These are phyloP conservation scores for Fusarium sublunatum DNA, from an alignment of 2,329 filamentous ascomycete species.

Conservation along the genomic window DNA sequence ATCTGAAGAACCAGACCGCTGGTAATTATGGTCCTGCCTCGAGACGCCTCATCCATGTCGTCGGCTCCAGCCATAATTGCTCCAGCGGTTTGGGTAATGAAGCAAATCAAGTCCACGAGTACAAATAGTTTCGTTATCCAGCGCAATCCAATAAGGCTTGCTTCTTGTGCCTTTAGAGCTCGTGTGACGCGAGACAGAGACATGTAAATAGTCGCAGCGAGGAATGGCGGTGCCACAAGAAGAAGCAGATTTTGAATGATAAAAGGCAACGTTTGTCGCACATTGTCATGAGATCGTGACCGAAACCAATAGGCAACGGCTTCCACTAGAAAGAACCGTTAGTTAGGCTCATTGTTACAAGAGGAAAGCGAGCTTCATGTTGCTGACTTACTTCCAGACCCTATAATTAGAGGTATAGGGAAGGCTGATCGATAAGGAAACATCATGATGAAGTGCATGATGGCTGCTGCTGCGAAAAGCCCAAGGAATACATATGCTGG, in stretches of 20 bases:
- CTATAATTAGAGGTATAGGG: constrained; percentile 61
- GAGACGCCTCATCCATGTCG: not conserved
- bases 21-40: constrained; percentile 3
- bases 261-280: constrained; percentile 49
- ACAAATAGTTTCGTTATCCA: constrained; percentile 16
- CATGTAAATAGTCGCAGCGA: constrained; percentile 58
- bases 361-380: not conserved
- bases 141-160: constrained; percentile 47
- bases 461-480: constrained; percentile 52
- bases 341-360: not conserved
- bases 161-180: constrained; percentile 49
- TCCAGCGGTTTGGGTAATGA: constrained; percentile 6
- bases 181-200: constrained; percentile 51
- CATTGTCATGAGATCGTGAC: constrained; percentile 54
- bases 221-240: constrained; percentile 54
- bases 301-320: constrained; percentile 60
- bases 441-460: constrained; percentile 55
- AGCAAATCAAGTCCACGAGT: constrained; percentile 5
- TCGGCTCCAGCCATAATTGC: constrained; percentile 16
- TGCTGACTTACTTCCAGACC: constrained; percentile 58
- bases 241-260: constrained; percentile 54
- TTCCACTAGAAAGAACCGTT: constrained; percentile 47
- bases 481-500: constrained; percentile 34
- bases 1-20: constrained; percentile 13
- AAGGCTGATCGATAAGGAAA: constrained; percentile 59